Evolutionary conservation across 306 rosid genomes (phyloP).

Genomic region (Glycyrrhiza uralensis): DNA sequence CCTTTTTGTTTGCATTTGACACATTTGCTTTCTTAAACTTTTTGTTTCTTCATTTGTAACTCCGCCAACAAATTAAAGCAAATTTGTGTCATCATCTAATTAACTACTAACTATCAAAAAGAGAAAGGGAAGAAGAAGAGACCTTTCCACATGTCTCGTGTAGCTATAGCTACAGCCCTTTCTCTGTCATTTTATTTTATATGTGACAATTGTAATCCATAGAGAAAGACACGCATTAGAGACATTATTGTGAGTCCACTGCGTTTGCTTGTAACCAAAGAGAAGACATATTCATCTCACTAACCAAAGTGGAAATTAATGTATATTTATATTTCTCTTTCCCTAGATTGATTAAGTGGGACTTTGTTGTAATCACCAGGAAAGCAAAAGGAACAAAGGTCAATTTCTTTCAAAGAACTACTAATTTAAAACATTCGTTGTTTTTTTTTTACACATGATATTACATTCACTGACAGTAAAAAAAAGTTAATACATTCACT

Average conservation of each 20-base stretch:
- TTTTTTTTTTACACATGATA: too few relatives aligned
- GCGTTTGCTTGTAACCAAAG: background rate
- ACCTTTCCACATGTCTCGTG: slow-evolving; percentile 29
- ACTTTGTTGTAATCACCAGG: too few relatives aligned
- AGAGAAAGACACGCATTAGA: slow-evolving; percentile 3
- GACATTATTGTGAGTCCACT: slow-evolving; percentile 19
- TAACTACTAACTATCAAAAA: too few relatives aligned
- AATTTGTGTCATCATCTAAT: background rate
- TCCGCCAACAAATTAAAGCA: slow-evolving; percentile 29
- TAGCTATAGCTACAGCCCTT: background rate
- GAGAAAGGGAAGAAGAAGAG: background rate
- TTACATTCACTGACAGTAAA: too few relatives aligned
- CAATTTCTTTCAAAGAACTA: too few relatives aligned
- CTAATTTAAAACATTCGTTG: too few relatives aligned
- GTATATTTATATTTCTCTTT: too few relatives aligned
- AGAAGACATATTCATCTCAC: slow-evolving; percentile 14
- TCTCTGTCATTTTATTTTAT: slow-evolving; percentile 20
- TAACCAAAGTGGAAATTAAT: too few relatives aligned
- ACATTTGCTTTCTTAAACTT: slow-evolving; percentile 16
- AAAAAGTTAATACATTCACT: too few relatives aligned
- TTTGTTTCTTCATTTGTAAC: background rate
- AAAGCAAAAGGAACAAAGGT: too few relatives aligned
- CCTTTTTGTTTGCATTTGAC: slow-evolving; percentile 15
- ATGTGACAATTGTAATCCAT: too few relatives aligned
- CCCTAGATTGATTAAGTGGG: too few relatives aligned